phyloP scores from a whole-genome alignment of 2,329 filamentous ascomycete species.

The Fusarium subtropicale region DNA sequence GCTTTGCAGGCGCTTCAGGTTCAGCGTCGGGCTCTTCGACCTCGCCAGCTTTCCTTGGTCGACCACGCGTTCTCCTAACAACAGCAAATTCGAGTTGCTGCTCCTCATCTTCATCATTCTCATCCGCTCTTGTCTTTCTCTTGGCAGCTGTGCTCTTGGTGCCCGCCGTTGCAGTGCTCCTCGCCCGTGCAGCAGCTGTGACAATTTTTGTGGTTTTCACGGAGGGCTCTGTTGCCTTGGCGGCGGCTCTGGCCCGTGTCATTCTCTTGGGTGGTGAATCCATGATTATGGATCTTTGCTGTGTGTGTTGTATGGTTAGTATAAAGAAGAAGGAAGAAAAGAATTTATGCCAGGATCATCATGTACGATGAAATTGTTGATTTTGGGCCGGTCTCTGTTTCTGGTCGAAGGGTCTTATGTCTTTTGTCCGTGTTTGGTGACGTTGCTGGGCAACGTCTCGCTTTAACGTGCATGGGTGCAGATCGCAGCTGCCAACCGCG shows the following conservation, averaged over 20 bases:
- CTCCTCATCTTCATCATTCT: conserved; percentile 61
- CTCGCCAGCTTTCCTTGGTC: conserved; percentile 57
- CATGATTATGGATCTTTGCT: conserved; percentile 55
- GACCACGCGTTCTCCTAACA: conserved; percentile 57
- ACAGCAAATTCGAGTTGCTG: conserved; percentile 49
- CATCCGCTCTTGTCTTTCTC: conserved; percentile 67
- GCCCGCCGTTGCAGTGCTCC: conserved; percentile 51
- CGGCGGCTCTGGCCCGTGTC: conserved; percentile 63
- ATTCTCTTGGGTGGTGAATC: conserved; percentile 71
- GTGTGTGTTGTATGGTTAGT: conserved; percentile 43
- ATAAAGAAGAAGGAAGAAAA: conserved; percentile 30
- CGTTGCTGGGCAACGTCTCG: conserved; percentile 47
- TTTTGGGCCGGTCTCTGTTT: conserved; percentile 19
- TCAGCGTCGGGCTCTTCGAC: conserved; percentile 30
- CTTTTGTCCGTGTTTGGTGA: conserved; percentile 42
- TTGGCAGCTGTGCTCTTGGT: conserved; percentile 53
- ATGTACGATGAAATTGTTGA: conserved; percentile 43
- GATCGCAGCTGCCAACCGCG: conserved; percentile 37
- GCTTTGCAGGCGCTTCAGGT: conserved; percentile 42
- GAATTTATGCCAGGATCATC: conserved; percentile 43
- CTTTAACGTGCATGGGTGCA: conserved; percentile 31
- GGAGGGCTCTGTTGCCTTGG: conserved; percentile 55
- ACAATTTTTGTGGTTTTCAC: conserved; percentile 59
- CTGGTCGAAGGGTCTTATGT: conserved; percentile 35
- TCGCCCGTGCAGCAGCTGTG: conserved; percentile 63